Conservation (phyloP, 1,284 basidiomycete species). For the Volvariella volvacea region DNA sequence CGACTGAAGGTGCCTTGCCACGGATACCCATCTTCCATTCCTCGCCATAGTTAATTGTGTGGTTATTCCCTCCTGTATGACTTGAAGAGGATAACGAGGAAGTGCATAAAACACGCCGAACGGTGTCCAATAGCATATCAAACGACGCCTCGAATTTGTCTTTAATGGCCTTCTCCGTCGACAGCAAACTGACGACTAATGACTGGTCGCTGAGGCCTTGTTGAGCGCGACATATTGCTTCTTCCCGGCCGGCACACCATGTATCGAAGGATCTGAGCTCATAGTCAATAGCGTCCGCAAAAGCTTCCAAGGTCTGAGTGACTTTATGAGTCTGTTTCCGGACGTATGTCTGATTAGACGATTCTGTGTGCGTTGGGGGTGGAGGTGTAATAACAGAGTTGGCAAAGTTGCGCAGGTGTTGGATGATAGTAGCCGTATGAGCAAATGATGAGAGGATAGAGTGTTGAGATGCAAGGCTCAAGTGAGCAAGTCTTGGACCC, state of each 20-base stretch:
- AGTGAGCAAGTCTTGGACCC: slow-evolving; percentile 8
- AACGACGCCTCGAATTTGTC: slow-evolving; percentile 54
- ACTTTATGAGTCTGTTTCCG: slow-evolving; percentile 9
- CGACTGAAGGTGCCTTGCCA: slow-evolving; percentile 37
- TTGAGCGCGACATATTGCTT: slow-evolving; percentile 50
- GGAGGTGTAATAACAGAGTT: slow-evolving; percentile 14
- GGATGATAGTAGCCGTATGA: slow-evolving; percentile 2
- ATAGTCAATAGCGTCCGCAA: slow-evolving; percentile 64
- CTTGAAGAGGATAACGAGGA: not conserved
- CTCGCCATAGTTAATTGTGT: slow-evolving; percentile 16
- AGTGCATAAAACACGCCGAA: slow-evolving; percentile 24
- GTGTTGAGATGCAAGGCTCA: slow-evolving; percentile 10
- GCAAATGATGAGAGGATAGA: slow-evolving; percentile 7
- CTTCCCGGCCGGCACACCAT: slow-evolving; percentile 71
- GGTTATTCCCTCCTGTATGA: slow-evolving; percentile 23
- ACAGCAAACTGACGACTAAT: slow-evolving; percentile 62
- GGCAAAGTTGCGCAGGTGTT: slow-evolving; percentile 3
- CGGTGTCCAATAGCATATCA: slow-evolving; percentile 42
- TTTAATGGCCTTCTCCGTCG: slow-evolving; percentile 51
- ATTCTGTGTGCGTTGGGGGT: slow-evolving; percentile 13
- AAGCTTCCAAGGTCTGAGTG: slow-evolving; percentile 72
- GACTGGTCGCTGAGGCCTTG: slow-evolving; percentile 31
- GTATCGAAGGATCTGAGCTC: slow-evolving; percentile 52
- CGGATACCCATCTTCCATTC: slow-evolving; percentile 12
- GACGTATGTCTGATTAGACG: slow-evolving; percentile 8